A percentile compares a stretch with the other conserved stretches of the same genome.
Evolutionary conservation across 345 rosid genomes (phyloP).

Genomic region (Psidium guajava): DNA sequence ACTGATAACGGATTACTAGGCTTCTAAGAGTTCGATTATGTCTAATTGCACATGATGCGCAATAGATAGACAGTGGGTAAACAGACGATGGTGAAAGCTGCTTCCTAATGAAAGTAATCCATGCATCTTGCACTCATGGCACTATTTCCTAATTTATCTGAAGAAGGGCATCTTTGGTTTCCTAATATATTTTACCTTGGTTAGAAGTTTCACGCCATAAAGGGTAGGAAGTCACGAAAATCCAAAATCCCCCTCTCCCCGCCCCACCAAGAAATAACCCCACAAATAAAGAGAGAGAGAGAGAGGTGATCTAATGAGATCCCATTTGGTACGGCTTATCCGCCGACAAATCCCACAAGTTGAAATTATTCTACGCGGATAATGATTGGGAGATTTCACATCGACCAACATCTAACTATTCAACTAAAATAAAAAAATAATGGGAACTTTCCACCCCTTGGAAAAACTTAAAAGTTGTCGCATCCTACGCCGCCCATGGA

Average conservation of each 20-base stretch:
- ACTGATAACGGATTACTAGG: neutral
- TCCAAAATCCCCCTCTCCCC: neutral
- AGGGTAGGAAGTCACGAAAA: neutral
- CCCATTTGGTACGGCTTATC: slow-evolving; percentile 2
- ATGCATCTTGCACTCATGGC: neutral
- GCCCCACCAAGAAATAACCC: neutral
- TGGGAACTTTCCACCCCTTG: neutral
- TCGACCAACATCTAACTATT: neutral
- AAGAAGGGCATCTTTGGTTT: neutral
- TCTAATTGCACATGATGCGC: too few relatives aligned
- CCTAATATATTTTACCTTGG: neutral
- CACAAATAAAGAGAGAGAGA: neutral
- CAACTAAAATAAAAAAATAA: neutral
- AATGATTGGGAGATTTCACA: slow-evolving; percentile 1
- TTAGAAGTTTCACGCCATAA: neutral
- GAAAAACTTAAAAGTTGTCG: neutral
- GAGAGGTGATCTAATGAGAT: neutral
- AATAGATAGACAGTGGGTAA: too few relatives aligned
- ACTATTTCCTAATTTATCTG: neutral
- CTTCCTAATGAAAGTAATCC: neutral
- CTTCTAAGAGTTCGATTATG: neutral
- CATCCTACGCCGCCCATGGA: neutral
- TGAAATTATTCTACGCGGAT: neutral
- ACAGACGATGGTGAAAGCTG: neutral
- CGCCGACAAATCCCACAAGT: slow-evolving; percentile 1